A percentile compares a stretch with the other conserved stretches of the same genome.
These are phyloP conservation scores for Aspergillus ustus DNA, from an alignment of 2,329 filamentous ascomycete genomes.

Conservation along the genomic window DNA sequence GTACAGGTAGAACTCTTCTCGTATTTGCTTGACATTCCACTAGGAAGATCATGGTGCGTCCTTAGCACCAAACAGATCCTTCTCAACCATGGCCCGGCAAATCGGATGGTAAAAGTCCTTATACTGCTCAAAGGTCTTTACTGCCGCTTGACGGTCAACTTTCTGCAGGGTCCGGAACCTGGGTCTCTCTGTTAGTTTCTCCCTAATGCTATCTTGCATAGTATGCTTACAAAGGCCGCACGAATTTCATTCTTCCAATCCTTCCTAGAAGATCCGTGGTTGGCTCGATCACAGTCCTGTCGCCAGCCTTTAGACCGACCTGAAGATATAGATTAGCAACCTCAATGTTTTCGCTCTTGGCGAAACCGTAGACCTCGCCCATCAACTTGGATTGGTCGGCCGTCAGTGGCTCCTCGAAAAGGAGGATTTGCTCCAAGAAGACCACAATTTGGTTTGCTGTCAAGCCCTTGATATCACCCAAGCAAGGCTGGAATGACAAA, in stretches of 20 bases:
- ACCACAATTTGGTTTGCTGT: conserved; percentile 88
- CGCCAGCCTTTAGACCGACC: conserved; percentile 76
- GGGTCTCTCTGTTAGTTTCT: conserved; percentile 20
- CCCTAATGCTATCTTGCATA: neutral
- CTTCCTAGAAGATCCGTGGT: conserved; percentile 75
- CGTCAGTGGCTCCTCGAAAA: conserved; percentile 67
- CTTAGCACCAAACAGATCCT: conserved; percentile 67
- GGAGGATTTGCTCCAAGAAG: conserved; percentile 80
- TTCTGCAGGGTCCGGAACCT: conserved; percentile 71
- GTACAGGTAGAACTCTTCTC: neutral
- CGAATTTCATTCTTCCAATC: conserved; percentile 97
- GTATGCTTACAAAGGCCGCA: conserved; percentile 71
- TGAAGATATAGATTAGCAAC: conserved; percentile 79
- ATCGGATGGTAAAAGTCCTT: conserved; percentile 96
- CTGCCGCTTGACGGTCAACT: conserved; percentile 73
- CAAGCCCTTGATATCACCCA: conserved; percentile 73
- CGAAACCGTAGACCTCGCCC: conserved; percentile 74
- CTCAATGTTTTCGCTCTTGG: conserved; percentile 81
- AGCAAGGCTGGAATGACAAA: conserved; percentile 62
- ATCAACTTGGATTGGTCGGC: conserved; percentile 70
- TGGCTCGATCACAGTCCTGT: conserved; percentile 69
- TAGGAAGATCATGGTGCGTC: conserved; percentile 16
- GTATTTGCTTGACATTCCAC: neutral
- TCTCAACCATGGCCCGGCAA: conserved; percentile 82
- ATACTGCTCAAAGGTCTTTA: conserved; percentile 84